Evolutionary conservation across 2,329 filamentous ascomycete species (phyloP), one percentile per base, ranked within the genome.

Genomic region (Magnaporthiopsis rhizophila): DNA sequence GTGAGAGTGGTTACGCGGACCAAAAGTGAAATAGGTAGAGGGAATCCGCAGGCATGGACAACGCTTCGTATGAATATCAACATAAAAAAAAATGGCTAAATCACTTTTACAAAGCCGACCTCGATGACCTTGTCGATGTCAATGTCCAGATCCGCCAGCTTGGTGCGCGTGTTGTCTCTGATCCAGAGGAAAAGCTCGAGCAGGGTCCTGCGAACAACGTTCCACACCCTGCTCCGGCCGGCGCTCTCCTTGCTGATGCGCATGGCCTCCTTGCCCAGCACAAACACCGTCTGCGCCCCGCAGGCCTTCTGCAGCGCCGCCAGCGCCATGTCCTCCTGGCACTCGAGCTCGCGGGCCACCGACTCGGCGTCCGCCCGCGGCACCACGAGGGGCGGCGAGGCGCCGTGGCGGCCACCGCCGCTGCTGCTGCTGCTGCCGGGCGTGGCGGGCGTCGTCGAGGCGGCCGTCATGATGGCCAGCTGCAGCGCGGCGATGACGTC

Each of bases 41-140:
- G 30, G 30, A 30, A 11, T 11, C 9, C 12, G 34, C 38, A 45
- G 18, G 13, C 18, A 45, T 9, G 13, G 18, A 18, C 38, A 50
- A 50, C 18, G 38, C 15, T 50, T 6, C 4, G 30, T 30, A 30
- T 30, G 38, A 7, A 50, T 50, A 50, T 50, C 3, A 21, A 50
- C 38, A 2, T 18, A 2, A 30, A 4, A 3, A 18, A 21, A 21
- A 15, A 3, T n/a, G n/a, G n/a, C 56, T 69, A 87, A 64, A 89
- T 85, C 67, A 89, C 85, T 74, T 88, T 89, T 1, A 89, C 80
- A 71, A 89, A 90, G 0, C 88, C 88, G 24, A 90, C 86, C 74
- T 89, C 88, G 24, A 90, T 82, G 61, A 89, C 72, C 61, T 81
- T 80, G 65, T 89, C 86, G 65, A 83, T 80, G 0, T 83, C 80